A percentile compares a stretch with the other conserved stretches of the same genome.
Conservation (phyloP, 768 basidiomycete species). For the Suillus clintonianus region DNA sequence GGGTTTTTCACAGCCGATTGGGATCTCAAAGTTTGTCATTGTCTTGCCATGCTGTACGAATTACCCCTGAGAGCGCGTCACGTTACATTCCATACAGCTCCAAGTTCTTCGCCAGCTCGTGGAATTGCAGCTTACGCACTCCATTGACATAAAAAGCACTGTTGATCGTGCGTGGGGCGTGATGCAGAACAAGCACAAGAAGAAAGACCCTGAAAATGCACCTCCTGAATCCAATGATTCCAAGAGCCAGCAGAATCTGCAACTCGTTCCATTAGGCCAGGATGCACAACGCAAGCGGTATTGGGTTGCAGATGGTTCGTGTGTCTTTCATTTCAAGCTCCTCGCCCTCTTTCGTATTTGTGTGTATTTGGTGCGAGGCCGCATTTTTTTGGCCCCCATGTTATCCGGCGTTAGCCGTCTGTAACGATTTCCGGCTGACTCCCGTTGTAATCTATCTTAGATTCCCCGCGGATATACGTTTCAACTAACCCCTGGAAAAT, state of each 20-base stretch:
- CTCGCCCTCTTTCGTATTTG: constrained; percentile 55
- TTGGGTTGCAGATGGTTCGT: constrained; percentile 90
- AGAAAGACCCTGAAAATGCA: constrained; percentile 59
- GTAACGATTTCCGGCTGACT: constrained; percentile 35
- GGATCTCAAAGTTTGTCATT: constrained; percentile 72
- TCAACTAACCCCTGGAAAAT: constrained; percentile 93
- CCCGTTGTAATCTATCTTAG: constrained; percentile 45
- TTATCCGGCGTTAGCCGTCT: constrained; percentile 39
- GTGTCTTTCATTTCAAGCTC: constrained; percentile 39
- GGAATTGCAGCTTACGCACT: constrained; percentile 78
- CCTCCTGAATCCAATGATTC: constrained; percentile 62
- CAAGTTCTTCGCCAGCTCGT: constrained; percentile 82
- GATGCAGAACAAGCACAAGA: constrained; percentile 82
- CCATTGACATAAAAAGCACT: constrained; percentile 62
- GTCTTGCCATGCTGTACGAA: constrained; percentile 24
- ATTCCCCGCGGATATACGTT: constrained; percentile 81
- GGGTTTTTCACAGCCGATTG: constrained; percentile 82
- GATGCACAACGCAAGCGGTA: constrained; percentile 76
- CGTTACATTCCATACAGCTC: constrained; percentile 50
- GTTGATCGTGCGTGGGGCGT: constrained; percentile 90
- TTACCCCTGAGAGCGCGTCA: constrained; percentile 31
- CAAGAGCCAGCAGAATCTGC: constrained; percentile 64
- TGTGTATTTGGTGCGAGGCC: constrained; percentile 64
- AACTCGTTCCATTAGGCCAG: constrained; percentile 74
- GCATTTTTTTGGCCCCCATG: constrained; percentile 46